Base-by-base conservation (phyloP, 148 eudicot genomes). In the Euryodendron excelsum region DNA sequence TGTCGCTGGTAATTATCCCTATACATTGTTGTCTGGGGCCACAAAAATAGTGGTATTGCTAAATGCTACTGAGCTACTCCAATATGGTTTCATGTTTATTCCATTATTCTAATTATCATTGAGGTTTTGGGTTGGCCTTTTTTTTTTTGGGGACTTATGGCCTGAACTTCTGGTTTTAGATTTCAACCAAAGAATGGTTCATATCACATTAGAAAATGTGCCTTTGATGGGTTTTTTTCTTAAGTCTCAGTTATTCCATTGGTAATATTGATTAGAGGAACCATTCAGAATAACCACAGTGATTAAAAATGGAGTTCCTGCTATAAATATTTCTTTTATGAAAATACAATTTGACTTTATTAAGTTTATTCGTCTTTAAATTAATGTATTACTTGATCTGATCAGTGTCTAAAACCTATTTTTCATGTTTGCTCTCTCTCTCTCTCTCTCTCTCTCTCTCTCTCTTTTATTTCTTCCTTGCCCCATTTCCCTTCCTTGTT, bases 361-460 rank as follows among this genome's bases (percentile, higher is more conserved):
- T n/a, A n/a, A n/a, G 78, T 73, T 18, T 56, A 27, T 75, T 23
- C 30, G 37, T 62, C 70, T 61, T 44, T 30, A 3, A n/a, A n/a
- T 21, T 18, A 37, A 25, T 45, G 27, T 27, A 37, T 33, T 27
- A 11, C 52, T 75, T 75, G 74, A 31, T 74, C 25, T 30, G 73
- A 71, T 53, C 69, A 74, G 67, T 81, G 60, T 75, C 74, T 27
- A 36, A 58, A 25, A 52, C 50, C 65, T 37, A 27, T 21, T n/a
- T 58, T 63, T 39, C 9, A 33, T 30, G 17, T 11, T n/a, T 73
- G 15, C 20, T 7, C 3, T 28, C 41, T 15, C 37, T 36, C 64
- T 67, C 28, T 27, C 47, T n/a, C n/a, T n/a, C n/a, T n/a, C n/a
- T n/a, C n/a, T 69, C 37, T 53, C 52, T 8, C 21, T 18, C 3